Percentiles rank a stretch among this genome's conserved stretches.
These are phyloP conservation scores for Colletotrichum simmondsii DNA, from an alignment of 2,329 filamentous ascomycete species.

Conservation along the genomic window DNA sequence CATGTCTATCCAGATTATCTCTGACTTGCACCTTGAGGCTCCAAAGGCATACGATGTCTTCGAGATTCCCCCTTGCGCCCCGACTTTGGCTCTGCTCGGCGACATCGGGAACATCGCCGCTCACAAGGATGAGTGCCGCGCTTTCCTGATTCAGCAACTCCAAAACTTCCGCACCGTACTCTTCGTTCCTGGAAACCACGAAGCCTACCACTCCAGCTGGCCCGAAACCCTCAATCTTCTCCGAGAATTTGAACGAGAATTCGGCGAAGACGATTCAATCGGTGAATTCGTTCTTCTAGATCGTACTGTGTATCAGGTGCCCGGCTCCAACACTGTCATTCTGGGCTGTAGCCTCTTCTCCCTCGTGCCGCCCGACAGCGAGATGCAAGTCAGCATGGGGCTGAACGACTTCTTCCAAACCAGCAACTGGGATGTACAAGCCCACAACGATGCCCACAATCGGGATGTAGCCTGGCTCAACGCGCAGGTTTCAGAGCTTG, in stretches of 20 bases:
- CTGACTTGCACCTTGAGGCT: slow-evolving; percentile 67
- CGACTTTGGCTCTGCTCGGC: slow-evolving; percentile 65
- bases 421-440: slow-evolving; percentile 48
- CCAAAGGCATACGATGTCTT: slow-evolving; percentile 61
- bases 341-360: slow-evolving; percentile 60
- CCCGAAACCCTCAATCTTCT: slow-evolving; percentile 41
- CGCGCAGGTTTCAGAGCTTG: slow-evolving; percentile 41
- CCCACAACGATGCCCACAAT: slow-evolving; percentile 50
- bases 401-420: slow-evolving; percentile 65
- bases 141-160: slow-evolving; percentile 61
- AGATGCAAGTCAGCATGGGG: slow-evolving; percentile 50
- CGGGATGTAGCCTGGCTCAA: slow-evolving; percentile 58
- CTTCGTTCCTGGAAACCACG: slow-evolving; percentile 67
- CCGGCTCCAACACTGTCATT: slow-evolving; percentile 41
- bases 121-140: slow-evolving; percentile 53
- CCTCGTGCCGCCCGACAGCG: slow-evolving; percentile 48
- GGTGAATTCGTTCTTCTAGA: slow-evolving; percentile 55
- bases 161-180: slow-evolving; percentile 59
- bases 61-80: slow-evolving; percentile 56
- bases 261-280: slow-evolving; percentile 37
- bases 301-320: slow-evolving; percentile 39
- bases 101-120: slow-evolving; percentile 60
- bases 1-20: slow-evolving; percentile 57
- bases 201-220: slow-evolving; percentile 59
- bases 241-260: slow-evolving; percentile 43